phyloP scores from a whole-genome alignment of 2,329 filamentous ascomycete species.

The Hypoxylon sp. region DNA sequence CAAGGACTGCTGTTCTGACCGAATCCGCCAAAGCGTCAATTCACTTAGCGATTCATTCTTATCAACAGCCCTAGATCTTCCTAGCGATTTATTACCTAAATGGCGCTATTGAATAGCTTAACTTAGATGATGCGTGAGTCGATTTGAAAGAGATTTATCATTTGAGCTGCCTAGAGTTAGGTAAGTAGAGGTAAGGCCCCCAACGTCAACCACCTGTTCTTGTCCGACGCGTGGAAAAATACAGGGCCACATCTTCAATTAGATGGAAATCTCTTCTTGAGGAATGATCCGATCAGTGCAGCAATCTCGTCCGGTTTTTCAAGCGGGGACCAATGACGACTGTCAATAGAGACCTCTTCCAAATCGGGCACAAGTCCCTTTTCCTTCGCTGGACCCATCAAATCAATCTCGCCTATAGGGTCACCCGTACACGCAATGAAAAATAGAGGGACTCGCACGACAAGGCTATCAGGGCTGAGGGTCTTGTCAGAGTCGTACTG shows the following conservation, averaged over 20 bases:
- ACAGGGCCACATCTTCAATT: not conserved
- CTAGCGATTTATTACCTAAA: not conserved
- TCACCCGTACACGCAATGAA: not conserved
- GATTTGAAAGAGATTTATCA: not conserved
- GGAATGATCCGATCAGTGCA: conserved; percentile 12
- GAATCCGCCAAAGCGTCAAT: too few relatives aligned
- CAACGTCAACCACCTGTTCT: not conserved
- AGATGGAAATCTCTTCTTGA: conserved; percentile 21
- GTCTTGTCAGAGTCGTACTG: conserved; percentile 47
- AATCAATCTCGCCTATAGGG: conserved; percentile 47
- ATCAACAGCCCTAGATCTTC: too few relatives aligned
- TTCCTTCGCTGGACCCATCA: conserved; percentile 40
- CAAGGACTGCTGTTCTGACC: too few relatives aligned
- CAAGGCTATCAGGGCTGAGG: conserved; percentile 43
- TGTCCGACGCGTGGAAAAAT: not conserved
- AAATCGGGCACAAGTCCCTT: conserved; percentile 49
- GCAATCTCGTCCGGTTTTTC: conserved; percentile 49
- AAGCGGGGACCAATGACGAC: conserved; percentile 53
- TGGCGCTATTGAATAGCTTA: not conserved
- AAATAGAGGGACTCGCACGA: not conserved
- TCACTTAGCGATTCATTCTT: too few relatives aligned
- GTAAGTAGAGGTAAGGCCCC: too few relatives aligned
- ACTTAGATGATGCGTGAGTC: not conserved
- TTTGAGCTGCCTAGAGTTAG: not conserved
- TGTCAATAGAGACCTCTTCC: conserved; percentile 47